Evolutionary conservation across 371 early-diverging fungal genomes (phyloP), one percentile per base, ranked within the genome.

Genomic region (Saksenaea vasiformis): DNA sequence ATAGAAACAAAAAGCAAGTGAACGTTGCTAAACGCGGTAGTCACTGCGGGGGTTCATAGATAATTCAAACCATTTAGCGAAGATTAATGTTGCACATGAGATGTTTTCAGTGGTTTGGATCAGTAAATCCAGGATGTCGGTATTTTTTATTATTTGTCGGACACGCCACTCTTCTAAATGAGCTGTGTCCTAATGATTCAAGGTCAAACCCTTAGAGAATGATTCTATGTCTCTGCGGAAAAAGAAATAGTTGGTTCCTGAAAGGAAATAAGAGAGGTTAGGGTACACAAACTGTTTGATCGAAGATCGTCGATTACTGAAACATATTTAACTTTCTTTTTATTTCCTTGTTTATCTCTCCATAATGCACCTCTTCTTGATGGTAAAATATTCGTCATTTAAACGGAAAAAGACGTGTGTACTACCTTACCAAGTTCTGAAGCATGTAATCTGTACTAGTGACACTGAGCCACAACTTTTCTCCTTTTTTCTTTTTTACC

Each of bases 1-100:
- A 47, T 47, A 10, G 51, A 47, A 47, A 17, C 2, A 39, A 39
- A 39, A n/a, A n/a, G 15, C 39, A 22, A 22, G 22, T 47, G n/a
- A 22, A 47, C 11, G 51, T 47, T 47, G 51, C 51, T 47, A 47
- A 47, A 47, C 51, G 22, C n/a, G 24, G 51, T 47, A 47, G 51
- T 22, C 17, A 22, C 51, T 47, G 51, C 51, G 51, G 51, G 51
- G 51, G 31, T 31, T 7, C 2, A 4, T 47, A 10, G 22, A 22
- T 19, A 22, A 47, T 47, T 47, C 51, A 47, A 47, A 1, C 51
- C 51, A 47, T 47, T 47, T 47, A 47, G 51, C 27, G 51, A 47
- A 19, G 51, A 47, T 47, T 22, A 47, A 17, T 47, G 51, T 47
- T 10, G 51, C 24, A 47, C 51, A 47, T 22, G 51, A 22, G 8